Evolutionary conservation across 2,329 filamentous ascomycete species (phyloP).

Genomic region (Cladobotryum mycophilum): DNA sequence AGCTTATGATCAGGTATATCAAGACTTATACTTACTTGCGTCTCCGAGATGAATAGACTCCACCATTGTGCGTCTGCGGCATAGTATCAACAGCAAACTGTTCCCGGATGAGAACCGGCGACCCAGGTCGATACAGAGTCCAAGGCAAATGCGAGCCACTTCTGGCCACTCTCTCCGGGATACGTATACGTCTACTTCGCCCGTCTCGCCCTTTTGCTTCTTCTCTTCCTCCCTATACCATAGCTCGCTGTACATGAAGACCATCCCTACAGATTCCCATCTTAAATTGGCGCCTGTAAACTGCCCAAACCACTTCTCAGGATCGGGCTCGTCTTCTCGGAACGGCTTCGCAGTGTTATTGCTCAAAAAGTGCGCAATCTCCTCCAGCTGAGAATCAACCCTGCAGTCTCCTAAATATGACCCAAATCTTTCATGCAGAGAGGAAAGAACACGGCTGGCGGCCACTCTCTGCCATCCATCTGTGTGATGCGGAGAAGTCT

Average conservation of each 20-base stretch:
- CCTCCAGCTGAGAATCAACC: slow-evolving; percentile 26
- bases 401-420: slow-evolving; percentile 18
- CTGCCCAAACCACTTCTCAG: slow-evolving; percentile 32
- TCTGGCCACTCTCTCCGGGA: slow-evolving; percentile 3
- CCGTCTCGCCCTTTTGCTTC: background rate
- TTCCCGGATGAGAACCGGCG: slow-evolving; percentile 25
- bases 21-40: slow-evolving; percentile 26
- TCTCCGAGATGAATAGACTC: slow-evolving; percentile 35
- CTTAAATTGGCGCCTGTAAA: slow-evolving; percentile 33
- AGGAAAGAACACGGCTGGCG: slow-evolving; percentile 23
- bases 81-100: slow-evolving; percentile 32
- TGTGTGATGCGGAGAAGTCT: slow-evolving; percentile 9
- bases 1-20: no score
- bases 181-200: background rate
- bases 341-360: slow-evolving; percentile 32
- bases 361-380: slow-evolving; percentile 30
- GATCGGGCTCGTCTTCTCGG: slow-evolving; percentile 27
- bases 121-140: slow-evolving; percentile 11
- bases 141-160: slow-evolving; percentile 10
- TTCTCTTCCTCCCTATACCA: background rate
- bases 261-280: slow-evolving; percentile 38
- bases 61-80: slow-evolving; percentile 27
- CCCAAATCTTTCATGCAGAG: slow-evolving; percentile 27
- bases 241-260: slow-evolving; percentile 19
- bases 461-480: slow-evolving; percentile 28